phyloP scores from a whole-genome alignment of 2,329 filamentous ascomycete species.

The Karstenula rhodostoma region DNA sequence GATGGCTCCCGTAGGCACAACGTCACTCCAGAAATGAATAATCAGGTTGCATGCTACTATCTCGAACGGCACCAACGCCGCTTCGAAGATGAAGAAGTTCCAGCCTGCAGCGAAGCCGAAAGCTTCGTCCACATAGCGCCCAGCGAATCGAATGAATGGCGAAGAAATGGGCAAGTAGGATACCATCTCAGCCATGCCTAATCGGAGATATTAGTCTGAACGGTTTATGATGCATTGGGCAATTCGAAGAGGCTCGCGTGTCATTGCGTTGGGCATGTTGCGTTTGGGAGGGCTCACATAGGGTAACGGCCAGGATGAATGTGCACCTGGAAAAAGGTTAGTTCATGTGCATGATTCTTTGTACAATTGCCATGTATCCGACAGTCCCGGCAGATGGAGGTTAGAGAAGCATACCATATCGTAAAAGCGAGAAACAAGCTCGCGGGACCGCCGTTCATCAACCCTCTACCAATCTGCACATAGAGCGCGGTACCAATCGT shows the following conservation, averaged over 20 bases:
- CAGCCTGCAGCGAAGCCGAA: conserved; percentile 77
- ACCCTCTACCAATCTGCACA: conserved; percentile 56
- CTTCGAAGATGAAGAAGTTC: conserved; percentile 78
- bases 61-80: conserved; percentile 72
- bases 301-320: conserved; percentile 52
- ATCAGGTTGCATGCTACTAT: conserved; percentile 60
- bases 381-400: neutral
- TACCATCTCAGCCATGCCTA: conserved; percentile 76
- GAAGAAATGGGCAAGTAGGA: conserved; percentile 79
- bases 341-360: neutral
- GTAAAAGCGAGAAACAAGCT: conserved; percentile 57
- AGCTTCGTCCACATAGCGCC: conserved; percentile 77
- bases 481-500: conserved; percentile 60
- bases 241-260: conserved; percentile 15
- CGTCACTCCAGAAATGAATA: conserved; percentile 59
- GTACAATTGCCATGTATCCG: neutral
- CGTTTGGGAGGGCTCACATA: conserved; percentile 45
- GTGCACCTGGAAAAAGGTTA: conserved; percentile 46
- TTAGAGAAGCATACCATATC: conserved; percentile 49
- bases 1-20: conserved; percentile 66
- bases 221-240: conserved; percentile 22
- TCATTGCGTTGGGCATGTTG: conserved; percentile 34
- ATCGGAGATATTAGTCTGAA: conserved; percentile 26
- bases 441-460: conserved; percentile 58
- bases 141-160: conserved; percentile 80